Percentiles rank a stretch among this genome's conserved stretches.
Evolutionary conservation across 495 filamentous ascomycete species (phyloP).

Genomic region (Talaromyces proteolyticus): DNA sequence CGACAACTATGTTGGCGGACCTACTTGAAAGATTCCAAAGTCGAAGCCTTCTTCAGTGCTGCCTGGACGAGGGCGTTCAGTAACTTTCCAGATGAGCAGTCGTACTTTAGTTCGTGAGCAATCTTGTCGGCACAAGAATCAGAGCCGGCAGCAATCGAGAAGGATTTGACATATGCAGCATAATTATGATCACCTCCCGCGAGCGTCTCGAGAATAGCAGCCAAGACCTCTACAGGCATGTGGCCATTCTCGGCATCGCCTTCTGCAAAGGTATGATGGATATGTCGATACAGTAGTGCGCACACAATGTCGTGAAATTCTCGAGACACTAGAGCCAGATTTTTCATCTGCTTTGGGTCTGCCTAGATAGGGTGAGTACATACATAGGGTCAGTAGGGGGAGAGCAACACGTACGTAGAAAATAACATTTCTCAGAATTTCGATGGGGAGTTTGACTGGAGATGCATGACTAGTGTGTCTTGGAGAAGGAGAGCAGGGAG

Average conservation of each 20-base stretch:
- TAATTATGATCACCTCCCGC: slow-evolving; percentile 55
- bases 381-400: background rate
- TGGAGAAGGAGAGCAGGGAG: too few relatives aligned
- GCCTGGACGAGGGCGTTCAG: slow-evolving; percentile 56
- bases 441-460: too few relatives aligned
- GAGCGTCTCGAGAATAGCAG: slow-evolving; percentile 52
- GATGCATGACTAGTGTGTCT: too few relatives aligned
- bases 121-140: slow-evolving; percentile 37
- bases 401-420: background rate
- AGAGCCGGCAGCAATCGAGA: slow-evolving; percentile 41
- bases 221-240: slow-evolving; percentile 38
- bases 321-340: slow-evolving; percentile 46
- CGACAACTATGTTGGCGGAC: background rate
- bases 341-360: slow-evolving; percentile 37
- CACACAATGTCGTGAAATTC: slow-evolving; percentile 51
- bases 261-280: slow-evolving; percentile 51
- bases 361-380: slow-evolving; percentile 8
- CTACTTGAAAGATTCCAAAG: slow-evolving; percentile 52
- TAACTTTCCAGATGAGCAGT: slow-evolving; percentile 50
- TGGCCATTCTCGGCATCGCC: slow-evolving; percentile 32
- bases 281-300: slow-evolving; percentile 50
- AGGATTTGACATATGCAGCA: slow-evolving; percentile 45
- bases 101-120: slow-evolving; percentile 40
- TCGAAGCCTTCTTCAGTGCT: slow-evolving; percentile 42
- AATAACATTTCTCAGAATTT: background rate